A percentile compares a stretch with the other conserved stretches of the same genome.
Conservation (phyloP, 2,329 filamentous ascomycete species). For the Endoconidiophora polonica region DNA sequence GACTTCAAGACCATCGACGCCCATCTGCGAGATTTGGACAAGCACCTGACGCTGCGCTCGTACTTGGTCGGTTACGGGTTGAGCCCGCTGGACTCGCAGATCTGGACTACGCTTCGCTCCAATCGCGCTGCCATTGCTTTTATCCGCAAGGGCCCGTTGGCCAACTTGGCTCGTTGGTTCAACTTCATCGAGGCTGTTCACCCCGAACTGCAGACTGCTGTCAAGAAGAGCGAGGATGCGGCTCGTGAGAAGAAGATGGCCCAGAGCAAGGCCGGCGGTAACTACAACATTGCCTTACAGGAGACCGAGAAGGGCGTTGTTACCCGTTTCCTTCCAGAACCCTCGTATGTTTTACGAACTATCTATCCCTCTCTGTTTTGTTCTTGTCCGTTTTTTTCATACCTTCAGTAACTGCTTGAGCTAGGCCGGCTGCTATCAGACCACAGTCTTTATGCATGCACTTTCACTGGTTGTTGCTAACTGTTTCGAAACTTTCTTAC, state of each 20-base stretch:
- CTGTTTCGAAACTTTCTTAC: constrained; percentile 2
- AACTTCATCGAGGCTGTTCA: constrained; percentile 67
- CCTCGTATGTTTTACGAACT: constrained; percentile 41
- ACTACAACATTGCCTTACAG: constrained; percentile 74
- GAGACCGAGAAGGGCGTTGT: constrained; percentile 81
- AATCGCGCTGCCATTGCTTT: constrained; percentile 74
- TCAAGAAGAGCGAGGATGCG: constrained; percentile 53
- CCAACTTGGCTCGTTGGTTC: constrained; percentile 77
- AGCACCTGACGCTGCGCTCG: constrained; percentile 71
- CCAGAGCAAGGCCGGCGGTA: constrained; percentile 60
- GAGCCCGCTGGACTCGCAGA: constrained; percentile 58
- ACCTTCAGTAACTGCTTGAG: constrained; percentile 11
- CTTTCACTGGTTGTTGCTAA: neutral
- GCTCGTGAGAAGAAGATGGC: constrained; percentile 52
- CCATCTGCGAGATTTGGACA: constrained; percentile 60
- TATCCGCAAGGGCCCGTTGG: constrained; percentile 59
- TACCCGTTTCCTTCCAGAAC: constrained; percentile 84
- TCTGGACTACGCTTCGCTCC: constrained; percentile 68
- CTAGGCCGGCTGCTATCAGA: neutral
- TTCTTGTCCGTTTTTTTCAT: constrained; percentile 11
- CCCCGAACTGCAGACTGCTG: constrained; percentile 54
- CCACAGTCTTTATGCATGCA: neutral
- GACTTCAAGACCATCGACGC: constrained; percentile 76
- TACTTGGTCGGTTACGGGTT: constrained; percentile 71
- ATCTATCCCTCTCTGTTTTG: neutral